Conservation (phyloP, 495 filamentous ascomycete genomes). For the Xylaria acuta region DNA sequence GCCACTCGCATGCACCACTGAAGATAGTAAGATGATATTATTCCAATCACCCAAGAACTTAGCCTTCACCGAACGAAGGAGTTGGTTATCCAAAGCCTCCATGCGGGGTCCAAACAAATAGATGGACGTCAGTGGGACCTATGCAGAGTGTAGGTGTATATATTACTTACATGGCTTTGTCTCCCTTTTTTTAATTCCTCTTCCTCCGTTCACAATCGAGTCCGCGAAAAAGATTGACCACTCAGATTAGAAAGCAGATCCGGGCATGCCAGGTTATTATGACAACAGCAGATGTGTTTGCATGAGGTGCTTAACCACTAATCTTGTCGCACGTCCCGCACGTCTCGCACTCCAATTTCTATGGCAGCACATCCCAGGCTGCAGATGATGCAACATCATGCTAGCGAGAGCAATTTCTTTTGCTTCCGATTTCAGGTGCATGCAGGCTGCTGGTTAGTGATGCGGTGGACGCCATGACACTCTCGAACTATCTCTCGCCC, state of each 20-base stretch:
- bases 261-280: background rate
- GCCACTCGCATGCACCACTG: no score
- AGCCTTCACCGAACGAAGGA: background rate
- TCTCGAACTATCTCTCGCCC: background rate
- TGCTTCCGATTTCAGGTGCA: background rate
- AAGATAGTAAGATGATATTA: background rate
- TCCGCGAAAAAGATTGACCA: background rate
- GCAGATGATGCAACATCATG: constrained; percentile 5
- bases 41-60: background rate
- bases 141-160: background rate
- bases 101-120: background rate
- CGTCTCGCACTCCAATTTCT: background rate
- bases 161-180: background rate
- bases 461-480: background rate
- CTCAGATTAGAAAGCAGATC: background rate
- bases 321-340: constrained; percentile 9
- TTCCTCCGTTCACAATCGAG: background rate
- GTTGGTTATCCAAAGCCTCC: background rate
- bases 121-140: background rate
- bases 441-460: background rate
- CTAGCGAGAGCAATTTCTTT: background rate
- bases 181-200: no score
- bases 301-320: background rate
- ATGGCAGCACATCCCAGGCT: background rate
- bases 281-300: background rate